Evolutionary conservation across 2,329 filamentous ascomycete species (phyloP), one percentile per base, ranked within the genome.

Genomic region (Verticillium albo-atrum): DNA sequence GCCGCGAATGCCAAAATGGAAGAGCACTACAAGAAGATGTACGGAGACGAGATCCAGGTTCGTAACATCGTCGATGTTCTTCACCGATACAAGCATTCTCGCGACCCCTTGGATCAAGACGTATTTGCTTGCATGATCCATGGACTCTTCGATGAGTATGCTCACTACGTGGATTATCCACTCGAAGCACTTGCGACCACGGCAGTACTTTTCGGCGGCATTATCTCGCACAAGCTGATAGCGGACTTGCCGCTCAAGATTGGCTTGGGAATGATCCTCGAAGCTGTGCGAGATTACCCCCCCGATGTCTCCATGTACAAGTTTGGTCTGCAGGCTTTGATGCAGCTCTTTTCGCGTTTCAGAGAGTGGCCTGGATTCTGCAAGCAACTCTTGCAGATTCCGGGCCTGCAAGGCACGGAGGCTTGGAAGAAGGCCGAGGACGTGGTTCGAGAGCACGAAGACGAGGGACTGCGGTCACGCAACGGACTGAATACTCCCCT

Each of bases 51-150:
- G 65, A 87, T 93, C 23, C 89, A 94, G 63, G 90, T 97, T 20
- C 86, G 91, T 58, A 87, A 91, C 58, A 90, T 99, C 64, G 89
- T 99, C 56, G 88, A 90, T 62, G 85, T 92, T 42, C 84, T 99
- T 68, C 88, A 92, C 64, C 84, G 85, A 59, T 96, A 97, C 77
- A 98, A 99, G 72, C 87, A 87, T 59, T 98, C 96, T 0, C 86
- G 87, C 54, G 90, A 95, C 61, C 83, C 91, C 2, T 79, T 89
- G 17, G 92, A 97, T 62, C 95, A 98, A 72, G 95, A 99, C 71
- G 84, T 97, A 6, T 99, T 99, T 71, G 91, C 94, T 15, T 97
- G 94, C 77, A 99, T 99, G 92, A 96, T 99, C 35, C 93, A 97
- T 69, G 95, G 95, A 1, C 80, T 99, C 4, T 97, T 99, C 67